phyloP scores from a whole-genome alignment of 2,329 filamentous ascomycete genomes.

The Fonsecaea nubica region DNA sequence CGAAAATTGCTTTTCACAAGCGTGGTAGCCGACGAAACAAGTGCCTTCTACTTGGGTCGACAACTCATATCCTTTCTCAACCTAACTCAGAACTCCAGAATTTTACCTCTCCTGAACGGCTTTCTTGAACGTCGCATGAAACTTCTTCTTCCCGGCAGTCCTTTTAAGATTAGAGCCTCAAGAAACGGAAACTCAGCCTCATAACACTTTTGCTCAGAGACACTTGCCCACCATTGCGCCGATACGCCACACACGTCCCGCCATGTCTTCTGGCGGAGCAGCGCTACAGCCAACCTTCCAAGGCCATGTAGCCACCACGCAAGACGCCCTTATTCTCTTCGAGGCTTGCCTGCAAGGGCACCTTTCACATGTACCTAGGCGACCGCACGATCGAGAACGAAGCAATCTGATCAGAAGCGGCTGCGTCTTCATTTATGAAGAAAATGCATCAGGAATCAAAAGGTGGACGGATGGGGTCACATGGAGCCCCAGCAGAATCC shows the following conservation, averaged over 20 bases:
- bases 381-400: conserved; percentile 86
- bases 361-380: conserved; percentile 76
- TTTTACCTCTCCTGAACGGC: neutral
- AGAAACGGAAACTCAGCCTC: conserved; percentile 23
- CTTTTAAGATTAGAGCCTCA: conserved; percentile 33
- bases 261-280: conserved; percentile 45
- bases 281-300: conserved; percentile 68
- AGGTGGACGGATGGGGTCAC: conserved; percentile 91
- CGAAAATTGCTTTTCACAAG: neutral
- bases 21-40: neutral
- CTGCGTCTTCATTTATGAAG: conserved; percentile 89
- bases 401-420: conserved; percentile 79
- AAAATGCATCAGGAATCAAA: conserved; percentile 88
- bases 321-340: conserved; percentile 79
- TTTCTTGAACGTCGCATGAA: neutral
- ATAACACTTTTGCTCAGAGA: conserved; percentile 9
- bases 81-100: conserved; percentile 8
- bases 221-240: conserved; percentile 10
- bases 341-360: conserved; percentile 76
- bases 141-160: conserved; percentile 24
- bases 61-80: neutral
- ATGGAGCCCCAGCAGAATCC: conserved; percentile 87
- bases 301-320: conserved; percentile 72
- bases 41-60: neutral
- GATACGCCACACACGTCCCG: conserved; percentile 11